Percentiles rank a stretch among this genome's conserved stretches.
Conservation (phyloP, 495 filamentous ascomycete species). For the Penicillium angulare region DNA sequence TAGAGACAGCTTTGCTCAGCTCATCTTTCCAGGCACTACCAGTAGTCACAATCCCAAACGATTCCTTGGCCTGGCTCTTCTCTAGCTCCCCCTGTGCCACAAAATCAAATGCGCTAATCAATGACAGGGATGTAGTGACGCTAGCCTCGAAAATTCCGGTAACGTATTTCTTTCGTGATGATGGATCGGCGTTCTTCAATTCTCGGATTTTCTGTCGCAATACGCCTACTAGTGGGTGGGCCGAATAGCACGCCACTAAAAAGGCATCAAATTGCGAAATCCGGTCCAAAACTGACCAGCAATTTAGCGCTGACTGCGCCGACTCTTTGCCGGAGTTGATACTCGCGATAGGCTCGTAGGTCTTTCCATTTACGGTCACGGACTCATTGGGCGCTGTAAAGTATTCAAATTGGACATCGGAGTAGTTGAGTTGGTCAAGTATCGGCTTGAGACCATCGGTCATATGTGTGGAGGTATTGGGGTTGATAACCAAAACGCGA, state of each 20-base stretch:
- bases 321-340: conserved; percentile 52
- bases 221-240: conserved; percentile 72
- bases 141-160: conserved; percentile 89
- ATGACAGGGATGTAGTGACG: conserved; percentile 54
- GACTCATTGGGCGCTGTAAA: conserved; percentile 52
- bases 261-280: conserved; percentile 67
- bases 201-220: conserved; percentile 46
- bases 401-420: conserved; percentile 51
- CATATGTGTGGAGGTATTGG: conserved; percentile 84
- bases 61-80: conserved; percentile 41
- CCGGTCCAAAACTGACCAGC: conserved; percentile 53
- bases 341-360: conserved; percentile 34
- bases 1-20: conserved; percentile 58
- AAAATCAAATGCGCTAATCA: conserved; percentile 42
- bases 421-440: conserved; percentile 49
- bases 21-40: conserved; percentile 79
- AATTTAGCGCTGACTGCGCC: conserved; percentile 54
- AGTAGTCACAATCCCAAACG: conserved; percentile 89
- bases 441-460: conserved; percentile 70
- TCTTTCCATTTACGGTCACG: conserved; percentile 26
- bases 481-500: conserved; percentile 80
- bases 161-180: conserved; percentile 51
- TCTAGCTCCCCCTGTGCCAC: conserved; percentile 21
- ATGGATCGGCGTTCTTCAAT: conserved; percentile 16
- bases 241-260: conserved; percentile 85